Evolutionary conservation across 164 flowering plant genomes (phyloP), one percentile per base, ranked within the genome.

Genomic region (Kingdonia uniflora): DNA sequence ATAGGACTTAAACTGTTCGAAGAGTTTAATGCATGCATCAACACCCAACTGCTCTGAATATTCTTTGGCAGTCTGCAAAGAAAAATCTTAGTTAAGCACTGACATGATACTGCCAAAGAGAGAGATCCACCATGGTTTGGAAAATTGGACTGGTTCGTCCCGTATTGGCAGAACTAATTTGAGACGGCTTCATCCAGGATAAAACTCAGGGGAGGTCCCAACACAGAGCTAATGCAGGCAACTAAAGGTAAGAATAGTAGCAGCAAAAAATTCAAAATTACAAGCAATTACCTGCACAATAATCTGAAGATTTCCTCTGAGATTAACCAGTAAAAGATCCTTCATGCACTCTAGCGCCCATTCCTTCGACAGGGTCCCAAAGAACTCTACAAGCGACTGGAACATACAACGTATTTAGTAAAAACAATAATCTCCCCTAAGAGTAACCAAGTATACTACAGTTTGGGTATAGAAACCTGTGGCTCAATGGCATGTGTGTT

Each of bases 271-370:
- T 38, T 14, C 19, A 37, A 29, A 29, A 29, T 3, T 29, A 42
- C 19, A 19, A 44, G 23, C 12, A 38, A 2, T 12, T 67, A 87
- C 99, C 96, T 94, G 99, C 52, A 94, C 99, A 74, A 94, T 94
- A 61, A 94, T 94, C 78, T 94, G 99, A 71, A 89, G 99, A 57
- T 94, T 94, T 56, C 88, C 99, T 59, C 97, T 81, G 47, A 89
- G 67, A 72, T 94, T 94, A 55, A 94, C 96, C 48, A 94, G 61
- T 46, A 94, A 56, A 60, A 94, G 99, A 58, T 94, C 99, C 67
- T 94, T 94, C 99, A 94, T 94, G 78, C 99, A 89, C 74, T 94
- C 99, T 66, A 94, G 62, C 19, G 99, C 99, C 99, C 99, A 94
- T 63, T 94, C 99, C 44, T 72, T 68, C 13, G 99, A 94, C 59